phyloP scores from a whole-genome alignment of 1,284 basidiomycete species.

The Cryptococcus sp. region DNA sequence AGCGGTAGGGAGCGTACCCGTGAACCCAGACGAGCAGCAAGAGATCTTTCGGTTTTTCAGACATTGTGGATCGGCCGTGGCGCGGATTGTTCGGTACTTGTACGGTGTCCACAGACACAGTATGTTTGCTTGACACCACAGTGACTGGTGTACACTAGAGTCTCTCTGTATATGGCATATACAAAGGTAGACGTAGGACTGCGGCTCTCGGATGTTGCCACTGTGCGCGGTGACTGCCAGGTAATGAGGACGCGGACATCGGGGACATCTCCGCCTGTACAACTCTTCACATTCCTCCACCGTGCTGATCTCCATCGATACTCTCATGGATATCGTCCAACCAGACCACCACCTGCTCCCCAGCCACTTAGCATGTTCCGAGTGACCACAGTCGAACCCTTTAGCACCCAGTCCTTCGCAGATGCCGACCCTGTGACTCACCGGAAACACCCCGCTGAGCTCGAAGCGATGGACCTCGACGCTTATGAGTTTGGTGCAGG shows the following conservation, averaged over 20 bases:
- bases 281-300: background rate
- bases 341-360: background rate
- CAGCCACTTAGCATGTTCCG: slow-evolving; percentile 32
- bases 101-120: background rate
- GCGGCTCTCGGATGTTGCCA: too few species aligned
- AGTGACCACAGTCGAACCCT: slow-evolving; percentile 23
- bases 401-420: slow-evolving; percentile 16
- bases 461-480: slow-evolving; percentile 34
- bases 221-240: too few species aligned
- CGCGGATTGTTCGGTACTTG: too few species aligned
- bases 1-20: slow-evolving; percentile 27
- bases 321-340: background rate
- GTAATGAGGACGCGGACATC: background rate
- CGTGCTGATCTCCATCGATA: background rate
- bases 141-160: too few species aligned
- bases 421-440: slow-evolving; percentile 13
- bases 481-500: slow-evolving; percentile 24
- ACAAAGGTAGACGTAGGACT: too few species aligned
- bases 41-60: slow-evolving; percentile 32
- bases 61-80: background rate
- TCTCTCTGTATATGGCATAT: too few species aligned
- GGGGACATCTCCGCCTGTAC: background rate
- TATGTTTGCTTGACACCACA: too few species aligned
- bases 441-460: slow-evolving; percentile 13
- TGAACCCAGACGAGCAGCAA: slow-evolving; percentile 51